phyloP scores from a whole-genome alignment of 495 filamentous ascomycete genomes.

The Glarea lozoyensis region DNA sequence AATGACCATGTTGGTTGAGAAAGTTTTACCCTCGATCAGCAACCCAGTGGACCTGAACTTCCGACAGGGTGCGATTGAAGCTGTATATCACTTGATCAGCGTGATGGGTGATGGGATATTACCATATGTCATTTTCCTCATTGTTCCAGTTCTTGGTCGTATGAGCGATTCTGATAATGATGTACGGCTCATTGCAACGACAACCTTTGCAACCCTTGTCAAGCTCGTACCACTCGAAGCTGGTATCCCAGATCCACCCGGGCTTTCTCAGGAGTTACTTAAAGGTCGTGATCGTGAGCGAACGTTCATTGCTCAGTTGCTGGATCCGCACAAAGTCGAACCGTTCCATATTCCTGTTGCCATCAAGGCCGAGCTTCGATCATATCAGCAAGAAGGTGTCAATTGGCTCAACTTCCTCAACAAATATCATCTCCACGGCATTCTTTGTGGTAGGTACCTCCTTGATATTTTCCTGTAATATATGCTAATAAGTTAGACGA shows the following conservation, averaged over 20 bases:
- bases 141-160: slow-evolving; percentile 94
- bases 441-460: too few relatives aligned
- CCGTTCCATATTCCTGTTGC: slow-evolving; percentile 87
- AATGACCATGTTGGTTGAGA: slow-evolving; percentile 92
- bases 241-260: slow-evolving; percentile 92
- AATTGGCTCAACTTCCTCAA: slow-evolving; percentile 99
- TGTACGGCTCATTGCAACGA: slow-evolving; percentile 87
- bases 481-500: too few relatives aligned
- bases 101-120: slow-evolving; percentile 96
- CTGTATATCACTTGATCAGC: slow-evolving; percentile 89
- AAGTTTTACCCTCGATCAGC: slow-evolving; percentile 81
- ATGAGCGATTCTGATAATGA: slow-evolving; percentile 99
- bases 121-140: slow-evolving; percentile 97
- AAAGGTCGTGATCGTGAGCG: slow-evolving; percentile 85
- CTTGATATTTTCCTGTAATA: too few relatives aligned
- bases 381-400: slow-evolving; percentile 97
- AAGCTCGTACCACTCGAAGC: slow-evolving; percentile 98
- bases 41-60: slow-evolving; percentile 76
- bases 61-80: slow-evolving; percentile 90
- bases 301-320: slow-evolving; percentile 92
- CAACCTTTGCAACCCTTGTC: slow-evolving; percentile 92
- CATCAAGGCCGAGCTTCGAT: slow-evolving; percentile 91
- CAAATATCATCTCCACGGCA: slow-evolving; percentile 92
- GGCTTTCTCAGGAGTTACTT: slow-evolving; percentile 78
- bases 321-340: slow-evolving; percentile 93